A percentile compares a stretch with the other conserved stretches of the same genome.
These are phyloP conservation scores for Gymnopus androsaceus DNA, from an alignment of 1,284 basidiomycete genomes.

Conservation along the genomic window DNA sequence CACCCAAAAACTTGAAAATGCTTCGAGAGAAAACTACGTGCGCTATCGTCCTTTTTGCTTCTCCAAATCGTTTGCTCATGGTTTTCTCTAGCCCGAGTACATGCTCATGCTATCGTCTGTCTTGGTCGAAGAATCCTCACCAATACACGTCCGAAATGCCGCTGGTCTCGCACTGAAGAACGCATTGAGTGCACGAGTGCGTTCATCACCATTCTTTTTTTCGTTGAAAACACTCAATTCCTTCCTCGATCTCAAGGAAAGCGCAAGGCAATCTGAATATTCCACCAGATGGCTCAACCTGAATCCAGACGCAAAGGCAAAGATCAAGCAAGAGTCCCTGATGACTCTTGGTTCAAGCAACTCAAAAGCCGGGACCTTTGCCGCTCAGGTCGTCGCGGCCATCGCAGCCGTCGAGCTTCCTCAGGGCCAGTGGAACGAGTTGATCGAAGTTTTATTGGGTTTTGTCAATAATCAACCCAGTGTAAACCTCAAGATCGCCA, in stretches of 20 bases:
- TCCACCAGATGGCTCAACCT: constrained; percentile 82
- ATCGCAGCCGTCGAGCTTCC: constrained; percentile 94
- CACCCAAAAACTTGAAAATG: constrained; percentile 83
- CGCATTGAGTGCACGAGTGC: constrained; percentile 84
- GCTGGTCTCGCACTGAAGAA: constrained; percentile 98
- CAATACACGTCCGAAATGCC: constrained; percentile 86
- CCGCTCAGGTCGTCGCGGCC: constrained; percentile 92
- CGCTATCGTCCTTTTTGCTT: constrained; percentile 28
- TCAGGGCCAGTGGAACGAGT: constrained; percentile 83
- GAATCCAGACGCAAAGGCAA: constrained; percentile 65
- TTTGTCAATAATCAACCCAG: constrained; percentile 83
- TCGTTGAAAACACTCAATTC: constrained; percentile 14
- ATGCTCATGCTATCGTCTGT: constrained; percentile 85
- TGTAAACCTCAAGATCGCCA: constrained; percentile 81
- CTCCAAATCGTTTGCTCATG: constrained; percentile 13
- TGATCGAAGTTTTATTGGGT: constrained; percentile 86
- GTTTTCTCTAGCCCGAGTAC: constrained; percentile 73
- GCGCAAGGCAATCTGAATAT: constrained; percentile 74
- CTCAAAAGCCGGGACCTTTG: constrained; percentile 80
- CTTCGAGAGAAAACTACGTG: constrained; percentile 86
- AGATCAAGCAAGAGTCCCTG: constrained; percentile 90
- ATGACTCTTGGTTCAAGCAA: constrained; percentile 78
- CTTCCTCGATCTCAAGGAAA: constrained; percentile 56
- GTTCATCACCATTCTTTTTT: constrained; percentile 35
- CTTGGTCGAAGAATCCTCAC: constrained; percentile 73